Conservation (phyloP, 768 basidiomycete genomes). For the Collybia mongolica region DNA sequence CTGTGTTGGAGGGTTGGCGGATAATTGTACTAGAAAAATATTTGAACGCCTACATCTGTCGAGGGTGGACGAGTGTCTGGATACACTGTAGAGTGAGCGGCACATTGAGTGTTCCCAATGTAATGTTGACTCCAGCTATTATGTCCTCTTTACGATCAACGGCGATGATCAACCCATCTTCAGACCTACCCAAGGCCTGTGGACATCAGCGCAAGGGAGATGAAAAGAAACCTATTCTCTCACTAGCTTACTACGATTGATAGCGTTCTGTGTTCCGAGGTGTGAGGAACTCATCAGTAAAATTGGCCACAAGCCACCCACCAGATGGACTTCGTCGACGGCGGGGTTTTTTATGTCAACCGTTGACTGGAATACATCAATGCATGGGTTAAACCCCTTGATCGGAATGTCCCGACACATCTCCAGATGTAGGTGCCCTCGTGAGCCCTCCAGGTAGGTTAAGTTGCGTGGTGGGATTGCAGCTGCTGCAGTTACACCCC, state of each 20-base stretch:
- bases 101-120: conserved; percentile 13
- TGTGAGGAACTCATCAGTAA: neutral
- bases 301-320: neutral
- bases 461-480: conserved; percentile 33
- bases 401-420: conserved; percentile 48
- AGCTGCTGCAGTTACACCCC: conserved; percentile 33
- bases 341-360: conserved; percentile 7
- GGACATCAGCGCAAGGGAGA: neutral
- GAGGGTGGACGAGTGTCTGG: conserved; percentile 41
- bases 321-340: conserved; percentile 1
- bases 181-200: neutral
- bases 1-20: conserved; percentile 20
- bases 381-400: conserved; percentile 29
- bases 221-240: neutral
- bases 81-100: conserved; percentile 38
- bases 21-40: neutral
- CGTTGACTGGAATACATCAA: conserved; percentile 29
- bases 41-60: conserved; percentile 36
- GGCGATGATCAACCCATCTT: neutral
- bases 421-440: conserved; percentile 26
- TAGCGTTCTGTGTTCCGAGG: no score
- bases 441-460: conserved; percentile 31
- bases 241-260: no score
- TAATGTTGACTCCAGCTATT: conserved; percentile 26
- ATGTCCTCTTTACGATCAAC: conserved; percentile 3